Evolutionary conservation across 2,329 filamentous ascomycete species (phyloP), one percentile per base, ranked within the genome.

Genomic region (Huntiella decipiens): DNA sequence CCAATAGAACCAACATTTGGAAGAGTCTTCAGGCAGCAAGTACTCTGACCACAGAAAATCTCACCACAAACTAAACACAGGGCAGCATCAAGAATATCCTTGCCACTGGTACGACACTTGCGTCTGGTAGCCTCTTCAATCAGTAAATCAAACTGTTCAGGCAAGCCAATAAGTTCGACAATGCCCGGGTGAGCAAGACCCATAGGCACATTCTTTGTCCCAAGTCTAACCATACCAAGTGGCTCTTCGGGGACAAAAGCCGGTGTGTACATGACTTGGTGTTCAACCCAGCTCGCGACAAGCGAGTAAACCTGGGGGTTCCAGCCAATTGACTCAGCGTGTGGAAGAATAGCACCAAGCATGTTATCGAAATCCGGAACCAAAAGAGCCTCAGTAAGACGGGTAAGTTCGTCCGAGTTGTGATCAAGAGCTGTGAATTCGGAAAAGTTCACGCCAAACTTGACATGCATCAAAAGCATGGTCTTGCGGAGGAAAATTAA

Each of bases 51-150:
- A 62, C 91, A 98, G 61, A 95, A 88, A 36, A 98, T 84, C n/a
- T 87, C 86, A 32, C 91, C 88, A 57, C 91, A 98, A 64, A 95
- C 85, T 35, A 98, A 71, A 57, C 91, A 98, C 34, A 98, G 74
- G 52, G 82, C 83, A 0, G 91, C 86, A 60, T 98, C 92, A 2
- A 79, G 80, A 43, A 98, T 66, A 54, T 95, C 88, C 58, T 91
- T 92, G 52, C 86, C 86, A 1, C 85, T 94, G 2, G 79, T 92
- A 0, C 86, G 86, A 56, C 91, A 98, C 43, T 73, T 77, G 44
- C 81, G 69, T 52, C 77, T 78, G 53, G 91, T 88, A 19, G 85
- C 84, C 61, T 93, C 87, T 56, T 95, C 88, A 49, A 94, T 93
- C 34, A 98, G 68, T 2, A 77, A 80, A 59, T 96, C 91, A 58